phyloP scores from a whole-genome alignment of 805 yeast genomes.

The Kluyveromyces dobzhanskii region DNA sequence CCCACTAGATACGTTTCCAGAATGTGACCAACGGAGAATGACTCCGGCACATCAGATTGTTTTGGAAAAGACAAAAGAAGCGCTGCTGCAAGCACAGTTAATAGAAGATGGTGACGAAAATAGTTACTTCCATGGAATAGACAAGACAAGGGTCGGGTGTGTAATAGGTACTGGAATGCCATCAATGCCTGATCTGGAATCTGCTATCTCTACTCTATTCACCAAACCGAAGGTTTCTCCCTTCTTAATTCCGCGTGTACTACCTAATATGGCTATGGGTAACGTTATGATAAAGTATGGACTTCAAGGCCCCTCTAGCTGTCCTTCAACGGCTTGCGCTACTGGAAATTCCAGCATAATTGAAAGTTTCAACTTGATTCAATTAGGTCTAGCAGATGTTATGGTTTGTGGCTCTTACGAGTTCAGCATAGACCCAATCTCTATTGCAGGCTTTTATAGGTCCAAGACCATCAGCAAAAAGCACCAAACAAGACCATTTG shows the following conservation, averaged over 20 bases:
- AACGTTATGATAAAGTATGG: conserved; percentile 73
- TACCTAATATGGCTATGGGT: conserved; percentile 93
- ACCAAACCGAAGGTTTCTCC: conserved; percentile 59
- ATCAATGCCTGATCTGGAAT: conserved; percentile 64
- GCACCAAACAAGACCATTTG: conserved; percentile 83
- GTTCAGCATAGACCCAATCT: conserved; percentile 74
- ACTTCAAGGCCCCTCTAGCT: conserved; percentile 76
- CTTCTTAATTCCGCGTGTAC: conserved; percentile 70
- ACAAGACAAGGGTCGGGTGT: conserved; percentile 42
- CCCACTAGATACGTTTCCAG: conserved; percentile 35
- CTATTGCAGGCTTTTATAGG: conserved; percentile 85
- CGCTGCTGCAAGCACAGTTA: conserved; percentile 60
- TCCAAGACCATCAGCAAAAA: conserved; percentile 70
- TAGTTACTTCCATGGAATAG: conserved; percentile 22
- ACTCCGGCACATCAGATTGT: conserved; percentile 76
- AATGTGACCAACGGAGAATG: conserved; percentile 41
- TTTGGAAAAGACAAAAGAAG: conserved; percentile 67
- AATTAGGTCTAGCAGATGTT: conserved; percentile 71
- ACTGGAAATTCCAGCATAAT: conserved; percentile 93
- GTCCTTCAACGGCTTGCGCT: conserved; percentile 93
- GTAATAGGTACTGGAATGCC: conserved; percentile 95
- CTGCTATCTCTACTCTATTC: conserved; percentile 46
- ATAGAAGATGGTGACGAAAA: conserved; percentile 25
- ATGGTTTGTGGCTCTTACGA: conserved; percentile 96
- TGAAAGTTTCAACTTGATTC: conserved; percentile 78